phyloP scores from a whole-genome alignment of 164 flowering plant species.

The Stephania cephalantha region DNA sequence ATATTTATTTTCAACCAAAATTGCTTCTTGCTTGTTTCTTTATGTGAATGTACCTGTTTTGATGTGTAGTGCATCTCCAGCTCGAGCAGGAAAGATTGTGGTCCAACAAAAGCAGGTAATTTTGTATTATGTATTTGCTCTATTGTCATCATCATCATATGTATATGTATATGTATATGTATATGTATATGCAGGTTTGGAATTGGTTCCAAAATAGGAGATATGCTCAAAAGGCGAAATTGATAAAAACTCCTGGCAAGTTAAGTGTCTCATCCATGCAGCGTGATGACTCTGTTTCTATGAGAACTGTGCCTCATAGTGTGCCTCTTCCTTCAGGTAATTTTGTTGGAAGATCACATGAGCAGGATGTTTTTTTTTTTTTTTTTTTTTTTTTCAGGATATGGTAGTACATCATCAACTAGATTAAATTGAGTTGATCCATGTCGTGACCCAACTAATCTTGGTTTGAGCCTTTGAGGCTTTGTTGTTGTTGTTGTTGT shows the following conservation, averaged over 20 bases:
- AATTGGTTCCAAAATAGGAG: slow-evolving; percentile 98
- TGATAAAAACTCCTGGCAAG: slow-evolving; percentile 54
- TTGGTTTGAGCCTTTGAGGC: no score
- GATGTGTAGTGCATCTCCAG: slow-evolving; percentile 53
- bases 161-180: no score
- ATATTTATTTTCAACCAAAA: neutral
- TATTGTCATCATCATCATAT: slow-evolving; percentile 3
- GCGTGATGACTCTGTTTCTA: slow-evolving; percentile 43
- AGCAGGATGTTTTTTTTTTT: no score
- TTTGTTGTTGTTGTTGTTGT: no score
- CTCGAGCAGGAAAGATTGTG: slow-evolving; percentile 63
- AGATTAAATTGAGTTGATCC: no score
- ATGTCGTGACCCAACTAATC: no score
- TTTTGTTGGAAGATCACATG: neutral
- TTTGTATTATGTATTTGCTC: slow-evolving; percentile 2
- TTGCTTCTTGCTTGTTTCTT: neutral
- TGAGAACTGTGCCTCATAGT: slow-evolving; percentile 35
- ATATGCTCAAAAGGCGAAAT: slow-evolving; percentile 72
- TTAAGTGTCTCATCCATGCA: slow-evolving; percentile 45
- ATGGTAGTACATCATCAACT: no score
- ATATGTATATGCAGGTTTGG: slow-evolving; percentile 54
- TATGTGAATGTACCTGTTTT: slow-evolving; percentile 5
- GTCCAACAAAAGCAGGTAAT: slow-evolving; percentile 91
- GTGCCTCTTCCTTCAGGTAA: slow-evolving; percentile 40
- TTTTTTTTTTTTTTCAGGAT: no score